A percentile compares a stretch with the other conserved stretches of the same genome.
Evolutionary conservation across 352 stramenopile genomes (phyloP).

Genomic region (Halophytophthora polymorphica): DNA sequence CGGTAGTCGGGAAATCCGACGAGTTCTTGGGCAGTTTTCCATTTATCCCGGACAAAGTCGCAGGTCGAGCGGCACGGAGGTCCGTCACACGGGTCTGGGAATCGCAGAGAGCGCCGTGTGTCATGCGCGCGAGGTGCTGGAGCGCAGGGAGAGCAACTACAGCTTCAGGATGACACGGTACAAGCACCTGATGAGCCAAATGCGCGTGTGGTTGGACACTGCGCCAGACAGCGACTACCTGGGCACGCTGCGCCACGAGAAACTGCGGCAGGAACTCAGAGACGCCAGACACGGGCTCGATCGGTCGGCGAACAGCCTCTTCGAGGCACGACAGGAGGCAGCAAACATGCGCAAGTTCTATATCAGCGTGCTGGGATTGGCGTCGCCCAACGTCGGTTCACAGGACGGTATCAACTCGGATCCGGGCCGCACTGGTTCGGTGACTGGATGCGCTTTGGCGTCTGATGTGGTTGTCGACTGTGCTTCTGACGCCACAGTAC

Average conservation of each 20-base stretch:
- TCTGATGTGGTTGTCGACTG: no score
- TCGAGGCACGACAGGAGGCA: constrained; percentile 18
- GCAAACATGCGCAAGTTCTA: constrained; percentile 13
- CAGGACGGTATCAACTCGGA: neutral
- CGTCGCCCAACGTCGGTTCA: neutral
- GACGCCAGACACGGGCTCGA: constrained; percentile 22
- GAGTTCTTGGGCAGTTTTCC: neutral
- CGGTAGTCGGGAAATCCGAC: no score
- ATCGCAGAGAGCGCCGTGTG: neutral
- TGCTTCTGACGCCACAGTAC: no score
- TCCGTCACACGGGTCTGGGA: neutral
- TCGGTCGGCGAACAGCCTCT: constrained; percentile 5
- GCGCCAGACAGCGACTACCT: constrained; percentile 1
- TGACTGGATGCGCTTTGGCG: neutral
- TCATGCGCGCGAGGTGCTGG: constrained; percentile 2
- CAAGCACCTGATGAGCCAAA: constrained; percentile 5
- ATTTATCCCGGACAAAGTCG: neutral
- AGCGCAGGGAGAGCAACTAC: constrained; percentile 5
- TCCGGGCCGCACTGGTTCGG: neutral
- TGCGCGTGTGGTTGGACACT: constrained; percentile 3
- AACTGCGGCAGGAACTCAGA: constrained; percentile 16
- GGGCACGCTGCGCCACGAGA: constrained; percentile 5
- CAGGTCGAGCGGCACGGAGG: neutral
- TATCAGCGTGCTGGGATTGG: neutral
- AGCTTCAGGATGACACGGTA: constrained; percentile 21